These are phyloP conservation scores for Rubia yunnanensis DNA, from an alignment of 257 asterid genomes.

Conservation along the genomic window DNA sequence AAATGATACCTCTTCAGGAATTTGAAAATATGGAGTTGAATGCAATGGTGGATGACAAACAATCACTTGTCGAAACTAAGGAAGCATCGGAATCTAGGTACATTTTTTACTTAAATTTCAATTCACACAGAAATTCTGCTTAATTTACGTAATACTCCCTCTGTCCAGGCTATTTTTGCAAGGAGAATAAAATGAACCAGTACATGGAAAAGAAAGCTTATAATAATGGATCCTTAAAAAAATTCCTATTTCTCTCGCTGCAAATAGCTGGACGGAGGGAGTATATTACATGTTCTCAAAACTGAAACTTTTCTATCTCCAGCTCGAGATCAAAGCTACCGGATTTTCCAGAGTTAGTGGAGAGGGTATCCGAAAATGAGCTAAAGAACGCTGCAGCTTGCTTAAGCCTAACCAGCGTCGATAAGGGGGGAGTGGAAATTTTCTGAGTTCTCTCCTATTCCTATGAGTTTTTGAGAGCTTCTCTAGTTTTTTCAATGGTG, in stretches of 20 bases:
- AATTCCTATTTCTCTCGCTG: too few relatives aligned
- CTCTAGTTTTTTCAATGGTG: not conserved
- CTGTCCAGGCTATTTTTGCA: too few relatives aligned
- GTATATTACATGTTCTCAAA: not conserved
- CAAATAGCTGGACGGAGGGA: too few relatives aligned
- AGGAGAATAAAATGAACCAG: too few relatives aligned
- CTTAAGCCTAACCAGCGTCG: constrained; percentile 27
- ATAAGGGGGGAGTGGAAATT: not conserved
- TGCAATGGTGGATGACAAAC: constrained; percentile 23
- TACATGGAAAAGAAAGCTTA: too few relatives aligned
- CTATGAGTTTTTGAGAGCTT: not conserved
- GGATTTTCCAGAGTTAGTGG: constrained; percentile 11
- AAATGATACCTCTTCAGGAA: constrained; percentile 10
- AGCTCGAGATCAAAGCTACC: constrained; percentile 30
- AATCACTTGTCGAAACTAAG: constrained; percentile 29
- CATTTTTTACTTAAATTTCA: too few relatives aligned
- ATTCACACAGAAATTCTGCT: not conserved
- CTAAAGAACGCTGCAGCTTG: constrained; percentile 39
- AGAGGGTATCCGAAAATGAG: constrained; percentile 20
- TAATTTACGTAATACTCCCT: too few relatives aligned
- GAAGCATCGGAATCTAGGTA: constrained; percentile 38
- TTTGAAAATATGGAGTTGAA: constrained; percentile 14
- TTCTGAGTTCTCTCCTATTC: not conserved
- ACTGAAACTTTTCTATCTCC: not conserved
- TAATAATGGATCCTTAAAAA: too few relatives aligned